Evolutionary conservation across 2,329 filamentous ascomycete species (phyloP), one percentile per base, ranked within the genome.

Genomic region (Aspergillus fumigatus): DNA sequence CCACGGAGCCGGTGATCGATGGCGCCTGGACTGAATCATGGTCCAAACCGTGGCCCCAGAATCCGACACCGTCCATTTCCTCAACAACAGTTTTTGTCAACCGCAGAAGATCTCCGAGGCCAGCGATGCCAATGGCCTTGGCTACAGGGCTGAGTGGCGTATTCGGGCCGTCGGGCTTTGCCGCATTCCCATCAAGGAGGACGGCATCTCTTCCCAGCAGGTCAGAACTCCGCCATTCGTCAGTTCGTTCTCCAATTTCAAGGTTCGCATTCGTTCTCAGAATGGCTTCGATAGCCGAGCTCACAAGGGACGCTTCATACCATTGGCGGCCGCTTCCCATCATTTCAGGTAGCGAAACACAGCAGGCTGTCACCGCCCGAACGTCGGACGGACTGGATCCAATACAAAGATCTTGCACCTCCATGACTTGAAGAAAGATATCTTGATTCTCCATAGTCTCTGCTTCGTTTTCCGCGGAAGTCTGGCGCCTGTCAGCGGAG

Each of bases 271-370:
- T 77, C 8, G 66, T 49, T 17, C 63, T 58, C 19, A 78, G 59
- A 0, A 71, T 59, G 4, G 67, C 55, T 26, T 75, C 70, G n/a
- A 78, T 69, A 2, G 60, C 56, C 4, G 66, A 63, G 52, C 73
- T 74, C 8, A 73, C 61, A 10, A 78, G 57, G 1, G 75, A 75
- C 3, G 69, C 65, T 50, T 77, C 73, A 57, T 73, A 76, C 70
- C 75, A 76, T 3, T 73, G 65, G 5, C 68, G 65, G 14, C 67
- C 69, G 3, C 61, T 62, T 6, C 61, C 58, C n/a, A 69, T 59
- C 70, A 76, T 72, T 3, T 72, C 65, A 3, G 62, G 52, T 4
- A 62, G 47, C 11, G 54, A 43, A 2, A 53, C 54, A 25, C 68
- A 69, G 17, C 66, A 67, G 10, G 69, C 70, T 38, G 68, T 67